These are phyloP conservation scores for Cucurbita maxima DNA, from an alignment of 306 rosid species.

Conservation along the genomic window DNA sequence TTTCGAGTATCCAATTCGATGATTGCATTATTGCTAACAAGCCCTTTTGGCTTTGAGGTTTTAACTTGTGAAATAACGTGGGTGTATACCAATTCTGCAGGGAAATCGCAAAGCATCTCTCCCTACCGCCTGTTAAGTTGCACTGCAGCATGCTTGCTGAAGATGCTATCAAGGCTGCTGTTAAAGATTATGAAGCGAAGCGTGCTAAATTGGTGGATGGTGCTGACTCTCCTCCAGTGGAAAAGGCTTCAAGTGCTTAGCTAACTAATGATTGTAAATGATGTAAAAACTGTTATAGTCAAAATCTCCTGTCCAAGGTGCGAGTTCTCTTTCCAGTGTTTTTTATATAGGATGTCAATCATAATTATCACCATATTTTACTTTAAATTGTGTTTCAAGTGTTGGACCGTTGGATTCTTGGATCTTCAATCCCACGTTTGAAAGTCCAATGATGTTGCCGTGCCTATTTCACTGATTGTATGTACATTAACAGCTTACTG, in stretches of 20 bases:
- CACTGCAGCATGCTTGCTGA: conserved; percentile 99
- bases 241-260: conserved; percentile 12
- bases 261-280: neutral
- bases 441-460: neutral
- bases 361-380: neutral
- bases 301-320: neutral
- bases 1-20: neutral
- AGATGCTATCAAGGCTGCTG: conserved; percentile 98
- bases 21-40: neutral
- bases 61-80: neutral
- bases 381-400: neutral
- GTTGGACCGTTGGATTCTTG: neutral
- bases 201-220: conserved; percentile 15
- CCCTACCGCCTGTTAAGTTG: conserved; percentile 95
- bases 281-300: neutral
- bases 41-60: neutral
- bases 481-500: neutral
- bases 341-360: neutral
- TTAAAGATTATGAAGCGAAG: conserved; percentile 72
- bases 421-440: neutral
- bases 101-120: conserved; percentile 92
- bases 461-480: neutral
- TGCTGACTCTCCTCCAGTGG: conserved; percentile 17
- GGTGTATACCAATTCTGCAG: conserved; percentile 18
- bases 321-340: conserved; percentile 1